Conservation (phyloP, 202 grass and related monocot species). For the Panicum hallii region DNA sequence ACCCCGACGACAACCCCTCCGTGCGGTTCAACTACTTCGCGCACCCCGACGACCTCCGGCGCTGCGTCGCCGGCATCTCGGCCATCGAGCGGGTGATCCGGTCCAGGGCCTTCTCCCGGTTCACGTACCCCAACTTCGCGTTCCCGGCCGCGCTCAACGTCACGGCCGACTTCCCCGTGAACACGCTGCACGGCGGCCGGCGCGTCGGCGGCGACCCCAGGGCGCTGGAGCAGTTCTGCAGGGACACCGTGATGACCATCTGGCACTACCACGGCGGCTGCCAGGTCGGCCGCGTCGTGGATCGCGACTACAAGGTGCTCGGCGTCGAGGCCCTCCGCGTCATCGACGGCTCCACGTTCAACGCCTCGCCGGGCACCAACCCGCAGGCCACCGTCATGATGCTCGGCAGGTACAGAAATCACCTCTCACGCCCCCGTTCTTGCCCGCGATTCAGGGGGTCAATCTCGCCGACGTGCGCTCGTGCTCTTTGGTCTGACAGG, state of each 20-base stretch:
- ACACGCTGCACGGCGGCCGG: slow-evolving; percentile 46
- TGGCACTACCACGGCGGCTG: slow-evolving; percentile 96
- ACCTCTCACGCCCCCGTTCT: neutral
- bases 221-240: slow-evolving; percentile 77
- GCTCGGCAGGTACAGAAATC: slow-evolving; percentile 64
- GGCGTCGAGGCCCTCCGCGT: slow-evolving; percentile 77
- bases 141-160: slow-evolving; percentile 80
- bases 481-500: slow-evolving; percentile 50
- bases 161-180: slow-evolving; percentile 69
- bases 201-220: slow-evolving; percentile 53
- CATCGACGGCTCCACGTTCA: slow-evolving; percentile 85
- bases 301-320: slow-evolving; percentile 64
- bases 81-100: slow-evolving; percentile 70
- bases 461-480: neutral
- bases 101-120: slow-evolving; percentile 65
- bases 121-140: slow-evolving; percentile 69
- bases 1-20: slow-evolving; percentile 81
- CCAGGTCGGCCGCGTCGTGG: slow-evolving; percentile 74
- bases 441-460: neutral
- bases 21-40: slow-evolving; percentile 93
- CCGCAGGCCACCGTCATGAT: slow-evolving; percentile 98
- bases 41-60: slow-evolving; percentile 68
- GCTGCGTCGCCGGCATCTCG: slow-evolving; percentile 70
- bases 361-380: slow-evolving; percentile 85
- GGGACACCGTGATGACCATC: slow-evolving; percentile 88